These are phyloP conservation scores for Aspergillus avenaceus DNA, from an alignment of 495 filamentous ascomycete genomes.

Conservation along the genomic window DNA sequence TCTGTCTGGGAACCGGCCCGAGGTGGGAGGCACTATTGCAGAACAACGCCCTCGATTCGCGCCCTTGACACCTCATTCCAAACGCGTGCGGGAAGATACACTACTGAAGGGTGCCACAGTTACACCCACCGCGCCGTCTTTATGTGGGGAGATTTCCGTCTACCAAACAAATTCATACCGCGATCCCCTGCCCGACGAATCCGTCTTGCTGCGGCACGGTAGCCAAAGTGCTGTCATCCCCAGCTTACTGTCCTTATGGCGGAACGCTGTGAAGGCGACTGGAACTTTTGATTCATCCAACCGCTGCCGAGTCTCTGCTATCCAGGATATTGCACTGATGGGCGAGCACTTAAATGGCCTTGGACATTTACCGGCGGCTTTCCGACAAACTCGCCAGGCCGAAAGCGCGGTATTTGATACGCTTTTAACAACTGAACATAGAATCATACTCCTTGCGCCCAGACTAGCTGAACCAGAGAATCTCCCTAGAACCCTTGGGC, in stretches of 20 bases:
- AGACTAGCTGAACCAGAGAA: conserved; percentile 28
- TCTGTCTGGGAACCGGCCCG: conserved; percentile 22
- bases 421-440: conserved; percentile 60
- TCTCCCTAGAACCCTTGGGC: conserved; percentile 1
- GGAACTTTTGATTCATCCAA: conserved; percentile 51
- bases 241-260: conserved; percentile 64
- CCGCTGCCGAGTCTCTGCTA: conserved; percentile 38
- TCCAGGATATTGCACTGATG: conserved; percentile 53
- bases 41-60: conserved; percentile 57
- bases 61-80: conserved; percentile 81
- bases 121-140: conserved; percentile 26
- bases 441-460: conserved; percentile 54
- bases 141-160: conserved; percentile 65
- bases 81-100: conserved; percentile 54
- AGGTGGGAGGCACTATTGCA: conserved; percentile 32
- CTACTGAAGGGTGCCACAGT: conserved; percentile 46
- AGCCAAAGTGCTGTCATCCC: conserved; percentile 59
- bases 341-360: conserved; percentile 63
- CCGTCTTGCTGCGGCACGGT: conserved; percentile 64
- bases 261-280: conserved; percentile 54
- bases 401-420: conserved; percentile 52
- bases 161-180: conserved; percentile 40
- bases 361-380: conserved; percentile 44
- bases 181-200: conserved; percentile 55
- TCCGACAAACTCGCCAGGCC: conserved; percentile 27